Evolutionary conservation across 495 filamentous ascomycete species (phyloP).

Genomic region (Penicillium herquei): DNA sequence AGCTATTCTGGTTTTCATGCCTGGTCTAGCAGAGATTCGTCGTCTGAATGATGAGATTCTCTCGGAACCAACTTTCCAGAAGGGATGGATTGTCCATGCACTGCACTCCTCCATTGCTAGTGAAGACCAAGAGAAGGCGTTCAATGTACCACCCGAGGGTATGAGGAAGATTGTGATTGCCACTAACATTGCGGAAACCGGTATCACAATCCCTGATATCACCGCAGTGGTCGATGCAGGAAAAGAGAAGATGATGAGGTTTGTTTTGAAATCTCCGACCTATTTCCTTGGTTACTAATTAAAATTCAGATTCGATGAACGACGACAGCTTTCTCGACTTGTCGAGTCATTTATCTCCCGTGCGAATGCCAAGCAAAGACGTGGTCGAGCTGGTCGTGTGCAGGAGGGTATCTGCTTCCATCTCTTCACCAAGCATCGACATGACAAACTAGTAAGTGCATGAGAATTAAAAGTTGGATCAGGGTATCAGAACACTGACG

Average conservation of each 20-base stretch:
- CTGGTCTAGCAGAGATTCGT: constrained; percentile 90
- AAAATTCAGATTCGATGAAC: constrained; percentile 70
- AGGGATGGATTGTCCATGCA: constrained; percentile 75
- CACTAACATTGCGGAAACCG: constrained; percentile 94
- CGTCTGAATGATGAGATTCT: constrained; percentile 78
- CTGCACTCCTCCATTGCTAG: constrained; percentile 94
- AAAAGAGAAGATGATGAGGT: constrained; percentile 92
- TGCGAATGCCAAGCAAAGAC: constrained; percentile 90
- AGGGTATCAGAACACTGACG: neutral
- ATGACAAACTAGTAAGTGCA: constrained; percentile 58
- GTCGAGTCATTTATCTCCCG: constrained; percentile 91
- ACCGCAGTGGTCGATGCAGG: constrained; percentile 94
- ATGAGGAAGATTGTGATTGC: constrained; percentile 88
- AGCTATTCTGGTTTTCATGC: constrained; percentile 90
- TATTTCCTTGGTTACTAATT: neutral
- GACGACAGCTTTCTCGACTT: constrained; percentile 82
- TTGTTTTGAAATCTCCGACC: neutral
- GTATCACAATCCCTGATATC: constrained; percentile 92
- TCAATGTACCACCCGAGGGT: constrained; percentile 76
- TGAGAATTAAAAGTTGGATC: neutral
- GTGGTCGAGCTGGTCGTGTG: constrained; percentile 93
- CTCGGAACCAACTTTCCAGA: constrained; percentile 65
- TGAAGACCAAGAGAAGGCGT: constrained; percentile 92
- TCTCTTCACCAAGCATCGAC: constrained; percentile 82
- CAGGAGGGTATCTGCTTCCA: constrained; percentile 94